Conservation (phyloP, 495 filamentous ascomycete species). For the Articulospora tetracladia region DNA sequence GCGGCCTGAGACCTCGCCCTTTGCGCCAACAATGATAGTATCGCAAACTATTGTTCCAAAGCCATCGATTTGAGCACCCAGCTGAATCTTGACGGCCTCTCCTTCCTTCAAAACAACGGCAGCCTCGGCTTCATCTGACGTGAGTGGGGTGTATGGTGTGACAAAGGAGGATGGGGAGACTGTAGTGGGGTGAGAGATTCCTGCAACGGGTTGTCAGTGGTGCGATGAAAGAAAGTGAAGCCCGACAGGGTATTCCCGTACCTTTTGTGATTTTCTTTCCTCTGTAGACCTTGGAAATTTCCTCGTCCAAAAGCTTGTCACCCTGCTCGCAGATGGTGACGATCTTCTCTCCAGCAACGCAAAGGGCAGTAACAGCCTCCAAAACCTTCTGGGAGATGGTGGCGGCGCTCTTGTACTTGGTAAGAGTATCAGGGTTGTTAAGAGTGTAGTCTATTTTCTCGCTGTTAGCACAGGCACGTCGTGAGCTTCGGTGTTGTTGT, state of each 20-base stretch:
- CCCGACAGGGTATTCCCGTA: slow-evolving; percentile 13
- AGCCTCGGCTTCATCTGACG: slow-evolving; percentile 80
- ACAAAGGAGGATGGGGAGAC: slow-evolving; percentile 92
- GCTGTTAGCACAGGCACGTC: slow-evolving; percentile 8
- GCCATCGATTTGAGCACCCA: slow-evolving; percentile 96
- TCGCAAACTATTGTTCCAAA: slow-evolving; percentile 96
- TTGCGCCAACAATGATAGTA: slow-evolving; percentile 66
- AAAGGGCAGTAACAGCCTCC: slow-evolving; percentile 77
- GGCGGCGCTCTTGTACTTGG: slow-evolving; percentile 97
- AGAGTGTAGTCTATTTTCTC: slow-evolving; percentile 74
- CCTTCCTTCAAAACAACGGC: slow-evolving; percentile 70
- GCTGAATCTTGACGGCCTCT: slow-evolving; percentile 91
- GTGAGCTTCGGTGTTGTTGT: not conserved
- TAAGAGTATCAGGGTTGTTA: slow-evolving; percentile 94
- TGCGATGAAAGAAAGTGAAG: not conserved
- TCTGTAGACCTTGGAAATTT: slow-evolving; percentile 93
- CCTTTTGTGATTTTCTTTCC: slow-evolving; percentile 95
- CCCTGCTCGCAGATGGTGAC: slow-evolving; percentile 90
- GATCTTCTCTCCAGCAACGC: slow-evolving; percentile 83
- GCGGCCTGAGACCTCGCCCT: slow-evolving; percentile 62
- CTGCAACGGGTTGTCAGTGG: slow-evolving; percentile 11
- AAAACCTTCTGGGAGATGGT: slow-evolving; percentile 93
- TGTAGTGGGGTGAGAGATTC: slow-evolving; percentile 74
- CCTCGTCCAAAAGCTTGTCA: slow-evolving; percentile 91
- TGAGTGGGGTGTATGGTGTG: slow-evolving; percentile 92